These are phyloP conservation scores for Oryza longistaminata DNA, from an alignment of 176 grass and related monocot genomes.

Conservation along the genomic window DNA sequence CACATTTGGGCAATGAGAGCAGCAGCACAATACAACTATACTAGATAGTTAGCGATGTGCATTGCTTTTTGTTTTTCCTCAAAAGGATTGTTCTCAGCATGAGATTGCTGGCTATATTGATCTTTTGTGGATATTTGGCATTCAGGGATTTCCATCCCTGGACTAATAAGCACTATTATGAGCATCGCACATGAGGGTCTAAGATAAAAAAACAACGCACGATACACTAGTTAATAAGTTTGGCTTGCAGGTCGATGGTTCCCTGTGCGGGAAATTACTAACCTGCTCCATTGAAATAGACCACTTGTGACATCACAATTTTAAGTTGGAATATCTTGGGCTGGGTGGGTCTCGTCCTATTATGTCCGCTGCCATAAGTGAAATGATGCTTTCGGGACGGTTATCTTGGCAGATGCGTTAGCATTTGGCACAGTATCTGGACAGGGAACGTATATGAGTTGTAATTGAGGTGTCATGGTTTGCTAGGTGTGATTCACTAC, in stretches of 20 bases:
- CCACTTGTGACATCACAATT: not conserved
- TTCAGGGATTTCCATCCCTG: not conserved
- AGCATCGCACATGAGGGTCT: not conserved
- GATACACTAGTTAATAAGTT: not conserved
- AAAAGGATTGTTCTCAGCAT: not conserved
- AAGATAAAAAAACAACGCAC: not conserved
- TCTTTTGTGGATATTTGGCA: not conserved
- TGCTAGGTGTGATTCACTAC: not conserved
- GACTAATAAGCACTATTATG: not conserved
- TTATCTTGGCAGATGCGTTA: not conserved
- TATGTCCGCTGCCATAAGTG: not conserved
- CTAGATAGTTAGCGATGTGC: not conserved
- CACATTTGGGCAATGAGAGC: not conserved
- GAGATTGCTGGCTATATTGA: not conserved
- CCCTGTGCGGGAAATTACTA: not conserved
- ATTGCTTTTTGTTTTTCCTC: no score
- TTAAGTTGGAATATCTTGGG: not conserved
- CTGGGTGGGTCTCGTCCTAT: not conserved
- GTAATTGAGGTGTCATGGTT: not conserved
- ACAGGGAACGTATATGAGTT: not conserved
- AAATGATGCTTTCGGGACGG: not conserved
- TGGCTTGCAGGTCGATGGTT: not conserved
- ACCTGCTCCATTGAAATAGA: not conserved
- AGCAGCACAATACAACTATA: not conserved
- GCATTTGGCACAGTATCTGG: not conserved